Conservation (phyloP, 148 eudicot genomes). For the Camellia lanceoleosa region DNA sequence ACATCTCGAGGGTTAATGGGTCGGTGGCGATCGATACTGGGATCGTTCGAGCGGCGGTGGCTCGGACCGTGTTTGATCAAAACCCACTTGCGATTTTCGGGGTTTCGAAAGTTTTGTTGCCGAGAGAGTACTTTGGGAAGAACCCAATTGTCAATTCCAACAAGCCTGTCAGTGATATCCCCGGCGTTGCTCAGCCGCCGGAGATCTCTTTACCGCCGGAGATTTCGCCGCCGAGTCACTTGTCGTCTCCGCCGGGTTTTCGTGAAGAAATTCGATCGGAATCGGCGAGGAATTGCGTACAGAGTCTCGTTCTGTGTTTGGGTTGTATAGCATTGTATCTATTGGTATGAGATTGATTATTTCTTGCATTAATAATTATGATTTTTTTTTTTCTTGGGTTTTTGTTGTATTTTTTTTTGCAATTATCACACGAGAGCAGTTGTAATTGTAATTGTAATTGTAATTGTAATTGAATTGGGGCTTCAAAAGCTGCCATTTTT, state of each 20-base stretch:
- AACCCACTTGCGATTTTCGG: constrained; percentile 91
- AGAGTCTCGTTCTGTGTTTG: constrained; percentile 7
- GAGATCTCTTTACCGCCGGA: constrained; percentile 39
- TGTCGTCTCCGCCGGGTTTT: constrained; percentile 43
- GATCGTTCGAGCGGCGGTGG: constrained; percentile 51
- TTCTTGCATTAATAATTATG: background rate
- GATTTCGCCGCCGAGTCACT: constrained; percentile 26
- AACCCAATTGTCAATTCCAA: constrained; percentile 22
- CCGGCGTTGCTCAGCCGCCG: constrained; percentile 51
- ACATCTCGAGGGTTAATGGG: constrained; percentile 65
- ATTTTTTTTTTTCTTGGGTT: constrained; percentile 1
- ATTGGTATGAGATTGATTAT: constrained; percentile 21
- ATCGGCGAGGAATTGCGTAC: constrained; percentile 7
- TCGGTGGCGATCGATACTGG: constrained; percentile 72
- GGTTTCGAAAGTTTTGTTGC: constrained; percentile 69
- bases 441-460: no score
- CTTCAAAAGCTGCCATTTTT: constrained; percentile 12
- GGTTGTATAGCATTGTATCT: constrained; percentile 26
- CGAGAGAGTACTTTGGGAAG: constrained; percentile 68
- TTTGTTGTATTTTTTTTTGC: background rate
- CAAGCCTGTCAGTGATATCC: background rate
- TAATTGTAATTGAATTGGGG: constrained; percentile 16
- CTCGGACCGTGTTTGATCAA: constrained; percentile 84
- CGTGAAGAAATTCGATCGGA: constrained; percentile 18
- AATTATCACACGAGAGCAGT: constrained; percentile 15